Base-by-base conservation (phyloP, 176 grass and related monocot species). In the Zea luxurians region DNA sequence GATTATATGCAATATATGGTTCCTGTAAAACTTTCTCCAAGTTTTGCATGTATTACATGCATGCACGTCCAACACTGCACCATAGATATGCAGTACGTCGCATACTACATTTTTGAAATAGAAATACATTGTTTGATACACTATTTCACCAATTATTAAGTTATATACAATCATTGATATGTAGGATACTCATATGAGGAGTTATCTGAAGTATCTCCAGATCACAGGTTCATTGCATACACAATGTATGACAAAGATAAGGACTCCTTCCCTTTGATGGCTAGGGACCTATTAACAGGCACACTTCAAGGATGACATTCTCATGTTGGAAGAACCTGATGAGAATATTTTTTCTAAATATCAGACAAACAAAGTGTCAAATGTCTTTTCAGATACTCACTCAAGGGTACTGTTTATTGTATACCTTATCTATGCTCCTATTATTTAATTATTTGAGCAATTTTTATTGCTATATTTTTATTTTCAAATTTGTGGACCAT, bases 231-330 rank as follows among this genome's bases (percentile, higher is more conserved):
- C 55, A 85, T 97, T 84, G 95, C 91, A 70, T 97, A 98, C 85
- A 94, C 91, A 27, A 94, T 98, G 95, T 92, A 94, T 72, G 85
- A 98, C 64, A 98, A 97, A 86, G 91, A 94, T 42, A 94, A 94
- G 83, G 89, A 90, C 43, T 92, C 84, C 40, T 98, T 98, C 78
- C 90, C 85, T 43, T 82, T 98, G 90, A 73, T 90, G 79, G 89
- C 94, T 47, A 91, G 85, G 74, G 91, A 98, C 82, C 84, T 94
- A 48, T 78, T 84, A 61, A 90, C 85, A 36, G 95, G 95, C 46
- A 68, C 84, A 53, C 85, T 94, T 84, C 88, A 83, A 92, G 65
- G 89, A 94, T 68, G 91, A 90, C 84, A 74, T 88, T 86, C 76
- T 94, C 44, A 89, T 98, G 74, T 73, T 98, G 80, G 95, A 98